These are phyloP conservation scores for Phlebiopsis flavidoalba DNA, from an alignment of 768 basidiomycete species.

Conservation along the genomic window DNA sequence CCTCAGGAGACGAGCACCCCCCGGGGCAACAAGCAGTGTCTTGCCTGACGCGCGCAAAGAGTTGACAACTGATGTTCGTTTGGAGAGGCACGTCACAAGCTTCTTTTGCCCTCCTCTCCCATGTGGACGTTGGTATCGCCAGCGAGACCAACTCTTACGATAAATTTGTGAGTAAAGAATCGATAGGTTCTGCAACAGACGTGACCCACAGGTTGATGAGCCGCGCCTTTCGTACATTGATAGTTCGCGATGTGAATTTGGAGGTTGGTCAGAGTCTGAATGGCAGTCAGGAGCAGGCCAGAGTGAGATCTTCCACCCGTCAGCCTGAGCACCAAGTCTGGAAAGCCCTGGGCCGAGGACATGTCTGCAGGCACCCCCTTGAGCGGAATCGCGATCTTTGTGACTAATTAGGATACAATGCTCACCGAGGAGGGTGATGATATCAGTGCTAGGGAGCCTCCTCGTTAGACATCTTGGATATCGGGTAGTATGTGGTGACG, in stretches of 20 bases:
- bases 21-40: too few species aligned
- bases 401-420: background rate
- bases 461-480: conserved; percentile 32
- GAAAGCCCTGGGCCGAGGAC: conserved; percentile 82
- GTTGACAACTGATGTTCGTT: conserved; percentile 99
- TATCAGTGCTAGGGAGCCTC: conserved; percentile 76
- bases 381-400: conserved; percentile 8
- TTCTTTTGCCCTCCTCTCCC: conserved; percentile 99
- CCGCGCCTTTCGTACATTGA: conserved; percentile 94
- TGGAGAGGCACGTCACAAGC: conserved; percentile 90
- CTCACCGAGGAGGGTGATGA: conserved; percentile 88
- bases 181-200: background rate
- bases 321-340: conserved; percentile 74
- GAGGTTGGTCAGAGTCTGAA: conserved; percentile 94
- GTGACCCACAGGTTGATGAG: conserved; percentile 88
- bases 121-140: conserved; percentile 96
- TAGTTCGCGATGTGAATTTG: conserved; percentile 97
- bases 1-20: conserved; percentile 98
- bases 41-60: conserved; percentile 94
- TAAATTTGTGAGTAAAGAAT: background rate
- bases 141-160: conserved; percentile 88
- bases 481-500: conserved; percentile 7
- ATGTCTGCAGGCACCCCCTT: conserved; percentile 47
- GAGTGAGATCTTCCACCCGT: conserved; percentile 93
- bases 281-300: conserved; percentile 92